Base-by-base conservation (phyloP, 805 yeast genomes). In the Cephaloascus fragrans region DNA sequence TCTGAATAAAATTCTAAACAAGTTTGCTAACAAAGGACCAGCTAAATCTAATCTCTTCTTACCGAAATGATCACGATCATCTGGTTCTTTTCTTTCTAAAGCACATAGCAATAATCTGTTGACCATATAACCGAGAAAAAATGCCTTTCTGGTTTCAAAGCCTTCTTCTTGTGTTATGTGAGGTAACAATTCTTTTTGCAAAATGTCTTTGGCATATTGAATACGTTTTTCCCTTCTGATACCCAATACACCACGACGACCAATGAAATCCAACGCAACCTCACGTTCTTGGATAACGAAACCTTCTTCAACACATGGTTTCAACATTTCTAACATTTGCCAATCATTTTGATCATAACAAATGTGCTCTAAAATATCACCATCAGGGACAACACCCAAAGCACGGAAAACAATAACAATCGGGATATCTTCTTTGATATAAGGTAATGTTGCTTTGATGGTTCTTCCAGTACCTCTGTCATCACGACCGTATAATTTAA, bases 51-150 rank as follows among this genome's bases (percentile, higher is more conserved):
- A 77, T 68, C 99, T 81, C 68, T 93, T 93, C 64, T 89, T 93
- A 61, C 99, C 99, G 62, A 93, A 93, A 67, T 93, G 99, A 69
- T 93, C 99, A 75, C 98, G 87, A 66, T 93, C 99, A 62, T 93
- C 99, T 44, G 93, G 95, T 59, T 90, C 97, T 50, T 89, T 87
- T 71, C 99, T 83, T 59, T 89, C 98, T 49, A 93, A 71, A 20
- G 98, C 97, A 73, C 96, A 89, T 43, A 93, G 71, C 51, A 93
- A 75, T 66, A 93, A 72, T 63, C 97, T 76, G 66, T 93, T 95
- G 41, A 93, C 95, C 93, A 93, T 90, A 67, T 93, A 93, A 52
- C 99, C 99, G 52, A 93, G 69, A 75, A 87, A 93, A 59, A 85
- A 93, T 0, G 98, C 97, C 63, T 93, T 93, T 64, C 96, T 79